phyloP scores from a whole-genome alignment of 345 rosid genomes.

The Bruguiera sexangula region DNA sequence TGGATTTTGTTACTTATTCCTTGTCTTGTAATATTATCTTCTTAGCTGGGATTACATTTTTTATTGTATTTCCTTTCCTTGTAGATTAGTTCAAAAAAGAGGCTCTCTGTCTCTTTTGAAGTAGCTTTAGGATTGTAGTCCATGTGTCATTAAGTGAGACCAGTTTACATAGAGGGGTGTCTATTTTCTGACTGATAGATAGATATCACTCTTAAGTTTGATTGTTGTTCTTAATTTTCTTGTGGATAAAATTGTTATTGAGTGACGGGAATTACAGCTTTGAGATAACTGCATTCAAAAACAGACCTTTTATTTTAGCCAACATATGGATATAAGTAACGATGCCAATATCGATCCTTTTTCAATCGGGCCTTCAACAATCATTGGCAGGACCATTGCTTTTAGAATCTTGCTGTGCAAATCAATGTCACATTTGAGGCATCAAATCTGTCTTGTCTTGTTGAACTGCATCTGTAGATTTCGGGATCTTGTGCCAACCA shows the following conservation, averaged over 20 bases:
- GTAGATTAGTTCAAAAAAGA: too few relatives aligned
- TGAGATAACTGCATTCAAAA: background rate
- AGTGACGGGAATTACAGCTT: background rate
- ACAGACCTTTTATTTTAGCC: conserved; percentile 1
- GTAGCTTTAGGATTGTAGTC: background rate
- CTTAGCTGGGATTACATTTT: background rate
- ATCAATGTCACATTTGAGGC: conserved; percentile 62
- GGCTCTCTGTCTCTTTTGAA: too few relatives aligned
- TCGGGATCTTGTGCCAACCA: conserved; percentile 38
- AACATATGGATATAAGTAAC: conserved; percentile 78
- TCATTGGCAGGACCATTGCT: conserved; percentile 83
- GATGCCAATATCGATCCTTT: conserved; percentile 83
- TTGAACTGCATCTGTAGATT: conserved; percentile 39
- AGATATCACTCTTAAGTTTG: background rate
- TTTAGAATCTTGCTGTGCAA: conserved; percentile 73
- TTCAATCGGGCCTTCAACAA: conserved; percentile 80
- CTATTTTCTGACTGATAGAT: background rate
- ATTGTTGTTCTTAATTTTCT: background rate
- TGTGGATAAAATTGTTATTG: background rate
- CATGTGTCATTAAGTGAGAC: too few relatives aligned
- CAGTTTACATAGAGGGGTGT: background rate
- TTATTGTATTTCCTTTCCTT: background rate
- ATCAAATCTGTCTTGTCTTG: conserved; percentile 41
- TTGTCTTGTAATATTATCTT: background rate
- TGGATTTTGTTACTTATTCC: conserved; percentile 5